Conservation (phyloP, 2,329 filamentous ascomycete species). For the Lecanicillium sp. region DNA sequence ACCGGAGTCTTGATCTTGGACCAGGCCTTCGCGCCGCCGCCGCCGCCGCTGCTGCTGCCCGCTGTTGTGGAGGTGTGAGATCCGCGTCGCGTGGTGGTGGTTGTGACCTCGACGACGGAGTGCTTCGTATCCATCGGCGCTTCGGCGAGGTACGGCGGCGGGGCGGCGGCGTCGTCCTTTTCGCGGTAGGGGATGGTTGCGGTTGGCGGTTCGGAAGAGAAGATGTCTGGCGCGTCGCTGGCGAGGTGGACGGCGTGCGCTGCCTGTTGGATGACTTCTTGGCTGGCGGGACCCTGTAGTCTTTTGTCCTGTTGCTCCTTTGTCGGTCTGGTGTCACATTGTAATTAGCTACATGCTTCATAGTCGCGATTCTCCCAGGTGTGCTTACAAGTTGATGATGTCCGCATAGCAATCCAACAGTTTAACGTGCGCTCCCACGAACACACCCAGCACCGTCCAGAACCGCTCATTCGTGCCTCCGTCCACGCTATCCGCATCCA, state of each 20-base stretch:
- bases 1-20: too few species aligned
- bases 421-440: not conserved
- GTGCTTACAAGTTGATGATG: not conserved
- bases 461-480: not conserved
- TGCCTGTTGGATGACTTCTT: constrained; percentile 3
- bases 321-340: not conserved
- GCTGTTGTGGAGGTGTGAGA: too few species aligned
- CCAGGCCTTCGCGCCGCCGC: too few species aligned
- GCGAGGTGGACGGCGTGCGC: not conserved
- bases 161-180: not conserved
- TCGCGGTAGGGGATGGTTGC: not conserved
- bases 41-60: too few species aligned
- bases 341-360: too few species aligned
- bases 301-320: not conserved
- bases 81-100: too few species aligned
- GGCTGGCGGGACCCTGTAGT: not conserved
- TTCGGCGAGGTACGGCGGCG: not conserved
- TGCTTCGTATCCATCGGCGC: too few species aligned
- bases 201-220: not conserved
- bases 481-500: not conserved
- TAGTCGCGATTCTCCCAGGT: too few species aligned
- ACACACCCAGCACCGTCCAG: not conserved
- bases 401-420: not conserved
- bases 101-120: too few species aligned
- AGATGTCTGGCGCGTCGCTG: not conserved